Evolutionary conservation across 345 rosid genomes (phyloP).

Genomic region (Eucalyptus curtisii): DNA sequence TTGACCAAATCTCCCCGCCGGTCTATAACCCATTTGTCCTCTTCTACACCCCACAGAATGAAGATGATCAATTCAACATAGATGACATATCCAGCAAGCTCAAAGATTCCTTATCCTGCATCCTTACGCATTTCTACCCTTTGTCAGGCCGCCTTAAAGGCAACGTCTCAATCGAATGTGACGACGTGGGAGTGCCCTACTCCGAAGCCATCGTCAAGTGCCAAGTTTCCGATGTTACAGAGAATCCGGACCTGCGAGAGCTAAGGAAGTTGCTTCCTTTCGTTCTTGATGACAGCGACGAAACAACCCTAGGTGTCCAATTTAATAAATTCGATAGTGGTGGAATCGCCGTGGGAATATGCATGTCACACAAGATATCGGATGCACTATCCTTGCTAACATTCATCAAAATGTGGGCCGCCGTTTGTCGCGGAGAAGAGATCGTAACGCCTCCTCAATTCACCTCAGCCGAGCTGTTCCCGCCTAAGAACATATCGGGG

Average conservation of each 20-base stretch:
- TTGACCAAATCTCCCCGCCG: slow-evolving; percentile 19
- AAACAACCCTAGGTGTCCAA: slow-evolving; percentile 5
- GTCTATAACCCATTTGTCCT: slow-evolving; percentile 9
- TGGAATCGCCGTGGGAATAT: slow-evolving; percentile 10
- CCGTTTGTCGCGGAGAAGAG: slow-evolving; percentile 4
- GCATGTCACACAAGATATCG: slow-evolving; percentile 15
- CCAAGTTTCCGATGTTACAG: slow-evolving; percentile 6
- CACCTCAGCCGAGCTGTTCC: slow-evolving; percentile 11
- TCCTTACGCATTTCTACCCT: slow-evolving; percentile 30
- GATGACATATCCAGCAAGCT: background rate
- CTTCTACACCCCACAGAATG: slow-evolving; percentile 6
- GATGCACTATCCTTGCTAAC: slow-evolving; percentile 6
- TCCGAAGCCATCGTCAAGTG: slow-evolving; percentile 12
- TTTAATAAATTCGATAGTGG: slow-evolving; percentile 15
- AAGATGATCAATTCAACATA: background rate
- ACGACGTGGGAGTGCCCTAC: slow-evolving; percentile 26
- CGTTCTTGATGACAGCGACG: background rate
- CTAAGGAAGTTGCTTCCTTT: slow-evolving; percentile 6
- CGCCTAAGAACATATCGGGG: background rate
- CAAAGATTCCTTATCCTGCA: slow-evolving; percentile 29
- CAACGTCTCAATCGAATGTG: slow-evolving; percentile 15
- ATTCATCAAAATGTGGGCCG: slow-evolving; percentile 18
- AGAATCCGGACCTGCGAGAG: slow-evolving; percentile 3
- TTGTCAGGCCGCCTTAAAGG: slow-evolving; percentile 32
- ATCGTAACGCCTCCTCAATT: background rate